phyloP scores from a whole-genome alignment of 805 yeast genomes.

The Pichia californica region DNA sequence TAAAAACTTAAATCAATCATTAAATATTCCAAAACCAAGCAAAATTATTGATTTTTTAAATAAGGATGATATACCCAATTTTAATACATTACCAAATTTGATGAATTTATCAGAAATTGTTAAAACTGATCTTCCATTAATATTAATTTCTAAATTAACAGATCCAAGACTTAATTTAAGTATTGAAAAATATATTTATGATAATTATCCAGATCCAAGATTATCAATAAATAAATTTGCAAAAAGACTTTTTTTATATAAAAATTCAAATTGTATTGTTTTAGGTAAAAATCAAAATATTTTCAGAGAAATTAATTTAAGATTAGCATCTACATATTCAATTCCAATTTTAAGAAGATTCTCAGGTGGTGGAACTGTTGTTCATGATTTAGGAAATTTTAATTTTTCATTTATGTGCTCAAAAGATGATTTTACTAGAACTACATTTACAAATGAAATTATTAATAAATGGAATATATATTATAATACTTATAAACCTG shows the following conservation, averaged over 20 bases:
- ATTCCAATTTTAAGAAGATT: conserved; percentile 71
- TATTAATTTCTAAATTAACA: conserved; percentile 49
- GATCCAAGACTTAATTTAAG: conserved; percentile 77
- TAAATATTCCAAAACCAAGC: no score
- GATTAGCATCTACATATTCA: conserved; percentile 39
- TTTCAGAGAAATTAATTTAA: conserved; percentile 75
- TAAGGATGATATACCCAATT: conserved; percentile 12
- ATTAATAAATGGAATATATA: conserved; percentile 18
- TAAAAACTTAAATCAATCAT: no score
- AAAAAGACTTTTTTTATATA: conserved; percentile 63
- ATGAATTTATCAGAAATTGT: conserved; percentile 13
- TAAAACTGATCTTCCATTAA: conserved; percentile 34
- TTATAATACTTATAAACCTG: conserved; percentile 1
- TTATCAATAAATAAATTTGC: conserved; percentile 22
- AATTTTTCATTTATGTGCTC: conserved; percentile 79
- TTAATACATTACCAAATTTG: conserved; percentile 8
- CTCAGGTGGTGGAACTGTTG: conserved; percentile 97
- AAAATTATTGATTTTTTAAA: conserved; percentile 11
- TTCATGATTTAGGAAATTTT: conserved; percentile 84
- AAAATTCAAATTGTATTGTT: conserved; percentile 81
- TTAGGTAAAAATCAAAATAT: conserved; percentile 96
- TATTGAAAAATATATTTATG: conserved; percentile 72
- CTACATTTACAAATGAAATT: conserved; percentile 37
- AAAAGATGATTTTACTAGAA: conserved; percentile 51
- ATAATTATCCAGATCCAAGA: conserved; percentile 45